These are phyloP conservation scores for Neofusicoccum laricinum DNA, from an alignment of 2,329 filamentous ascomycete genomes.

Conservation along the genomic window DNA sequence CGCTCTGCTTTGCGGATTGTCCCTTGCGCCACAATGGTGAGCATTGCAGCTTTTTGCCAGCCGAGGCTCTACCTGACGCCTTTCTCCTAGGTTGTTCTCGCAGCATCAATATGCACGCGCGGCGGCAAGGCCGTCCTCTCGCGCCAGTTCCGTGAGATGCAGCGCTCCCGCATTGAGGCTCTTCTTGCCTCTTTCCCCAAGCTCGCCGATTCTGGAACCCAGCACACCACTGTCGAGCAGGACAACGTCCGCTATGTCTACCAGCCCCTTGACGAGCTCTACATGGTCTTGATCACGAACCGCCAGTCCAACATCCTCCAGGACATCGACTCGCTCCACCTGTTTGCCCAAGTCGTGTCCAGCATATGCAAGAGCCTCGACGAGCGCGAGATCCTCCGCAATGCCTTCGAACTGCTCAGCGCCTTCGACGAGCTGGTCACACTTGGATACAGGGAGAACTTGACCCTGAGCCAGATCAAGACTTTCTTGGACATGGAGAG, in stretches of 20 bases:
- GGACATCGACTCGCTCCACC: constrained; percentile 96
- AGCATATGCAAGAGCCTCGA: constrained; percentile 95
- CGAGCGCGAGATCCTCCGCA: constrained; percentile 89
- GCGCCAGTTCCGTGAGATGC: constrained; percentile 96
- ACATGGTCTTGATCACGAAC: constrained; percentile 99
- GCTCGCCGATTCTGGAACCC: constrained; percentile 89
- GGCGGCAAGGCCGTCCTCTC: constrained; percentile 98
- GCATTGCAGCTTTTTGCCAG: background rate
- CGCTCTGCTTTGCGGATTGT: background rate
- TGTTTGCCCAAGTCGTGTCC: constrained; percentile 95
- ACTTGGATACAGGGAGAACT: constrained; percentile 90
- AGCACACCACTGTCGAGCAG: constrained; percentile 97
- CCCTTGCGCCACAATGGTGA: constrained; percentile 1
- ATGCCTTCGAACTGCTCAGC: constrained; percentile 93
- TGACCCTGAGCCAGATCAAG: constrained; percentile 96
- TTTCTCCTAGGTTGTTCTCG: constrained; percentile 78
- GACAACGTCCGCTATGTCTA: constrained; percentile 99
- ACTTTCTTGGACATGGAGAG: constrained; percentile 99
- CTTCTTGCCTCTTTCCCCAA: constrained; percentile 97
- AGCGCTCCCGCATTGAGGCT: constrained; percentile 92
- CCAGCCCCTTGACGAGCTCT: constrained; percentile 96
- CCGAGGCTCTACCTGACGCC: background rate
- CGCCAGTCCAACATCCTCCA: constrained; percentile 98
- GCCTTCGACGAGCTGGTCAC: constrained; percentile 98
- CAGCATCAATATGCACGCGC: constrained; percentile 96